Percentiles rank a stretch among this genome's conserved stretches.
These are phyloP conservation scores for Backusella circina DNA, from an alignment of 192 early-diverging fungal genomes.

Conservation along the genomic window DNA sequence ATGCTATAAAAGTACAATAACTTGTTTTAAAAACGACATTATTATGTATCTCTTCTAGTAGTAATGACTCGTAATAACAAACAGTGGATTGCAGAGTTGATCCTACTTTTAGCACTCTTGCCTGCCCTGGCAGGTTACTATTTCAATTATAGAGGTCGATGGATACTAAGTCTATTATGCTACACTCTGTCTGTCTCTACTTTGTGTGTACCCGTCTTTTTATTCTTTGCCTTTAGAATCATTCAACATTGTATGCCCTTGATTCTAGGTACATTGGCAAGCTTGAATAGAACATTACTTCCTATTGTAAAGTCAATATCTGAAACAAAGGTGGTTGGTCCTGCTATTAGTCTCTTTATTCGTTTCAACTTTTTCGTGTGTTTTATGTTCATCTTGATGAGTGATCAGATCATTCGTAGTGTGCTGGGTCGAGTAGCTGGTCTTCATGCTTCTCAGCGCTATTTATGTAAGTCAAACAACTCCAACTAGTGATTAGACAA, in stretches of 20 bases:
- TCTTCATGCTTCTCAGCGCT: conserved; percentile 20
- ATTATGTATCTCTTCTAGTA: neutral
- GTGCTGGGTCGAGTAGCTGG: conserved; percentile 24
- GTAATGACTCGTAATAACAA: neutral
- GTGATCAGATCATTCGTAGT: conserved; percentile 22
- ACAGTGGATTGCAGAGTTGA: neutral
- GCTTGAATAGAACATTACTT: neutral
- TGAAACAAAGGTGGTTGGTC: conserved; percentile 20
- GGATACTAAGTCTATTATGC: conserved; percentile 9
- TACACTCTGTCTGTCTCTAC: conserved; percentile 16
- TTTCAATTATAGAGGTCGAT: conserved; percentile 8
- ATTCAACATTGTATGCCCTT: conserved; percentile 25
- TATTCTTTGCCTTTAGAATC: conserved; percentile 18
- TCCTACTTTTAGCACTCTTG: neutral
- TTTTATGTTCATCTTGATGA: conserved; percentile 21
- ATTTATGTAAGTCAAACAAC: conserved; percentile 30
- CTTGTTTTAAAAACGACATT: neutral
- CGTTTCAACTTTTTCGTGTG: conserved; percentile 29
- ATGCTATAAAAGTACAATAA: neutral
- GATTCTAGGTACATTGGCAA: conserved; percentile 9
- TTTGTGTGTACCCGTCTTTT: conserved; percentile 9
- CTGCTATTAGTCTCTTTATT: conserved; percentile 18
- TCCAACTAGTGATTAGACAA: no score
- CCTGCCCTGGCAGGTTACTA: conserved; percentile 10
- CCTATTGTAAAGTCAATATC: conserved; percentile 25